These are phyloP conservation scores for Cordyceps tenuipes DNA, from an alignment of 2,329 filamentous ascomycete genomes.

Conservation along the genomic window DNA sequence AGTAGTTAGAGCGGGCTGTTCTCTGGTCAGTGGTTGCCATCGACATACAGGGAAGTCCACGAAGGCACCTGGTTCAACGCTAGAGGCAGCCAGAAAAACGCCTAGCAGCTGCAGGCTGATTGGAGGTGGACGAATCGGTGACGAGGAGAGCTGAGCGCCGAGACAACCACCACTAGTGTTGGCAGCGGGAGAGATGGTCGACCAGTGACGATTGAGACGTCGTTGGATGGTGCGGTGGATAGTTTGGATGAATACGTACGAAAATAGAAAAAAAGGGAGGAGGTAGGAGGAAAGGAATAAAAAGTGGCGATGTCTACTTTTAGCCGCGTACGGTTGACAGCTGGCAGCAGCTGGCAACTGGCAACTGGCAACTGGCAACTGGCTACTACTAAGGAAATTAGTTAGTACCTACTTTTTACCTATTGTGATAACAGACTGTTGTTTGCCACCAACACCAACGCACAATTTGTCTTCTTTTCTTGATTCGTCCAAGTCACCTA, in stretches of 20 bases:
- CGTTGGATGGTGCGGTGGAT: not conserved
- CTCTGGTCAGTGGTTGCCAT: not conserved
- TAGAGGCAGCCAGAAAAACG: conserved; percentile 9
- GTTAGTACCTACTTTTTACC: too few relatives aligned
- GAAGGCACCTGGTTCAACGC: not conserved
- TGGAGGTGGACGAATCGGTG: conserved; percentile 9
- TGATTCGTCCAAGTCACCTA: not conserved
- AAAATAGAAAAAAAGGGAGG: not conserved
- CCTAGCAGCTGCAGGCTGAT: conserved; percentile 7
- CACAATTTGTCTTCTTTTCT: not conserved
- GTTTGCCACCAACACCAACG: not conserved
- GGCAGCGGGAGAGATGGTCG: not conserved
- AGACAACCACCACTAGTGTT: not conserved
- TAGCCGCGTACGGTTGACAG: not conserved
- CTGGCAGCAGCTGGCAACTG: not conserved
- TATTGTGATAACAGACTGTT: too few relatives aligned
- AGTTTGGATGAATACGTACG: not conserved
- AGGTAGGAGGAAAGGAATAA: not conserved
- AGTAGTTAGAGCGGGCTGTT: not conserved
- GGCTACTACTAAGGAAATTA: too few relatives aligned
- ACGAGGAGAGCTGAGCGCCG: not conserved
- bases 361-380: not conserved
- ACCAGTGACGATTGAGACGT: conserved; percentile 5
- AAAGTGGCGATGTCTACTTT: not conserved
- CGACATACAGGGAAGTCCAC: not conserved